These are phyloP conservation scores for Verticillium klebahnii DNA, from an alignment of 2,329 filamentous ascomycete genomes.

Conservation along the genomic window DNA sequence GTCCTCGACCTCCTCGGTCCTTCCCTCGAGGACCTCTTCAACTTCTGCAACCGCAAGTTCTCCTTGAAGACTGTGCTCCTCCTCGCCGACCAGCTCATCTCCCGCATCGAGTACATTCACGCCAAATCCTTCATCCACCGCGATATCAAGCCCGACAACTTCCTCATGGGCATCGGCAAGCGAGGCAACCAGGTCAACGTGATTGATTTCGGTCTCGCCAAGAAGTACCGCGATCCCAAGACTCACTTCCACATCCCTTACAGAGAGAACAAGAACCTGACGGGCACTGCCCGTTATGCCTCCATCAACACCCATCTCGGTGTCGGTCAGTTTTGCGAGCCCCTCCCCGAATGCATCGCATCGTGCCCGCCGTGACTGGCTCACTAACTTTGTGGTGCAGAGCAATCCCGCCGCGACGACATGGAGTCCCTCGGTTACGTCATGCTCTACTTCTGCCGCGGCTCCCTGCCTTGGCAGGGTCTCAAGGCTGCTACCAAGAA, in stretches of 20 bases:
- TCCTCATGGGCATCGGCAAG: constrained; percentile 98
- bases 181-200: constrained; percentile 99
- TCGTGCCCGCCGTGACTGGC: not conserved
- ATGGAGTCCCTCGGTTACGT: constrained; percentile 73
- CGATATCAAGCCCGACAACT: constrained; percentile 99
- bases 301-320: constrained; percentile 15
- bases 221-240: constrained; percentile 99
- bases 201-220: constrained; percentile 97
- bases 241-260: constrained; percentile 99
- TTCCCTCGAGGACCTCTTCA: constrained; percentile 74
- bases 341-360: not conserved
- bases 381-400: constrained; percentile 24
- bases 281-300: constrained; percentile 14
- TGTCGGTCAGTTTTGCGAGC: constrained; percentile 9
- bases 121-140: constrained; percentile 99
- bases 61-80: constrained; percentile 97
- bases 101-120: constrained; percentile 98
- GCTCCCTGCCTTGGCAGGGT: constrained; percentile 69
- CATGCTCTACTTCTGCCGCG: constrained; percentile 72
- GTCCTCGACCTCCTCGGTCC: constrained; percentile 41
- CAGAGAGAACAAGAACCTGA: constrained; percentile 39
- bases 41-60: constrained; percentile 99
- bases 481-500: constrained; percentile 68
- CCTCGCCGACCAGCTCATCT: constrained; percentile 96
- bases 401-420: constrained; percentile 70